Evolutionary conservation across 805 yeast species (phyloP), one percentile per base, ranked within the genome.

Genomic region (Phaffomyces antillensis): DNA sequence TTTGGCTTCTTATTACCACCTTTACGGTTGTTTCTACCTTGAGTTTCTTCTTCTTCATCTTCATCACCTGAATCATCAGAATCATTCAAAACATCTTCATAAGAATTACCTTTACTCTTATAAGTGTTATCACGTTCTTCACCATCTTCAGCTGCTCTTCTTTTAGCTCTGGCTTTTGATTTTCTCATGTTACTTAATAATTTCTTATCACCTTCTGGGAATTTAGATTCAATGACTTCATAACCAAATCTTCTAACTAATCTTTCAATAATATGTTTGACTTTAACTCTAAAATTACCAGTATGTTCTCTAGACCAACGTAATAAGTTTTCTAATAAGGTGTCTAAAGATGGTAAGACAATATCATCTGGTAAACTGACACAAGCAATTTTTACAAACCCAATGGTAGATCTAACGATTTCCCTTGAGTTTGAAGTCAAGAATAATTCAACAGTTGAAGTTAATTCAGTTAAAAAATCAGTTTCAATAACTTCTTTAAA

Each of bases 221-320:
- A 89, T 42, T 79, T 77, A 43, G 69, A 69, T 59, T 86, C 96
- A 42, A 93, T 76, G n/a, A 71, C 75, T 31, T 90, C 97, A 50
- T 78, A 75, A n/a, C 98, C 96, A 60, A 87, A 88, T 60, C 89
- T 81, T 62, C 99, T 79, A 44, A 91, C 77, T 58, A 93, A 70
- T 56, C 98, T 78, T 72, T 93, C 99, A 50, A 93, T 71, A 44
- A 93, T 84, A 60, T 93, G 97, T 68, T 88, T 87, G 33, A 93
- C 91, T 64, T 87, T 91, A 13, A 90, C 77, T 62, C 87, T 89
- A 75, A 93, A 93, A 61, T 89, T 96, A 40, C 95, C 95, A 59
- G 88, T 87, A 65, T 91, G 97, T 62, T 90, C 97, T 62, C 88
- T 93, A 36, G 96, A 87, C 93, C 97, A 90, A 49, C 81, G 79